Percentiles rank a stretch among this genome's conserved stretches.
phyloP scores from a whole-genome alignment of 2,329 filamentous ascomycete genomes.

The Knoxdaviesia capensis region DNA sequence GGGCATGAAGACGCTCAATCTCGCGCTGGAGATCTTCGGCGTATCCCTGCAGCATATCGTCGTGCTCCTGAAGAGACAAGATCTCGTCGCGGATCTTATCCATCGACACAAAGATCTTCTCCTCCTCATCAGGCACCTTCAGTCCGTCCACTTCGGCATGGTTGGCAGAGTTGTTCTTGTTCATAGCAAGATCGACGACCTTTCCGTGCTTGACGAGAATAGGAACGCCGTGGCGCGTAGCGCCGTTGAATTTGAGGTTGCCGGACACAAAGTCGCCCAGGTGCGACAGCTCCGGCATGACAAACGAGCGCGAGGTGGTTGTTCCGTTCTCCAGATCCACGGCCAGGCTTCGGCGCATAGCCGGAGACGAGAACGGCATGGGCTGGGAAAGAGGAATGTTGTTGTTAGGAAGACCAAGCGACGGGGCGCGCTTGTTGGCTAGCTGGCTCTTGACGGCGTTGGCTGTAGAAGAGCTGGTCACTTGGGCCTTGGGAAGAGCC shows the following conservation, averaged over 20 bases:
- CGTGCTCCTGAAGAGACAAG: slow-evolving; percentile 31
- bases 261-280: slow-evolving; percentile 37
- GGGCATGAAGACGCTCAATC: slow-evolving; percentile 26
- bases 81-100: slow-evolving; percentile 42
- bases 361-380: too few species aligned
- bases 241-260: slow-evolving; percentile 27
- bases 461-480: too few species aligned
- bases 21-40: slow-evolving; percentile 31
- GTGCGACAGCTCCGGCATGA: slow-evolving; percentile 31
- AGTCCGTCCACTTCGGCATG: slow-evolving; percentile 30
- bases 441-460: too few species aligned
- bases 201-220: slow-evolving; percentile 34
- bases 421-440: too few species aligned
- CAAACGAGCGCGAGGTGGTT: slow-evolving; percentile 29
- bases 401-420: too few species aligned
- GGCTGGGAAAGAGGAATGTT: too few species aligned
- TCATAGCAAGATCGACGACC: slow-evolving; percentile 21
- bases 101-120: slow-evolving; percentile 38
- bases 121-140: slow-evolving; percentile 29
- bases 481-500: too few species aligned
- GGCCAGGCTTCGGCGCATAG: too few species aligned
- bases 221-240: slow-evolving; percentile 30
- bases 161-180: slow-evolving; percentile 11
- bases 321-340: too few species aligned
- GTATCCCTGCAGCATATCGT: slow-evolving; percentile 33